Evolutionary conservation across 768 basidiomycete species (phyloP), one percentile per base, ranked within the genome.

Genomic region (Agaricus sinodeliciosus): DNA sequence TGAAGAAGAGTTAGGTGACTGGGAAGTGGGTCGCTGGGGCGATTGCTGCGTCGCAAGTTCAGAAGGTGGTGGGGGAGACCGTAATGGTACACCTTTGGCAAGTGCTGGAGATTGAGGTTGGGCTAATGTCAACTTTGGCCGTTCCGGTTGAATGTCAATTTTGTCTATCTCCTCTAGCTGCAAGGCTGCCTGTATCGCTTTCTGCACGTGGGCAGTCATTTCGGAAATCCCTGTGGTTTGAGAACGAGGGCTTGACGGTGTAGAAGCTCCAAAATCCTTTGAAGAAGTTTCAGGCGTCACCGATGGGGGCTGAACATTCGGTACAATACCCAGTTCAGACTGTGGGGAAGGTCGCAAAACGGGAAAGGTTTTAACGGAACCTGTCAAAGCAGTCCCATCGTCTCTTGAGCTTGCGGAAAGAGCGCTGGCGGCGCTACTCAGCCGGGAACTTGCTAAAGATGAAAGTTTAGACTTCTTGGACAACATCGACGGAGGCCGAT

Each of bases 331-430:
- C 31, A 39, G 61, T 19, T 70, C 61, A 13, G 87, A 89, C 45
- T 78, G 74, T 2, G 80, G 63, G 25, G 83, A 75, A n/a, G 87
- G 88, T 15, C 87, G 82, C 55, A 89, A 72, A 15, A 62, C 74
- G 19, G 87, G 84, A 61, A 84, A 90, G 1, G 88, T 89, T 59
- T 82, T 78, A n/a, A 85, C 73, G 22, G 86, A 82, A 3, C 79
- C 81, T 0, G 79, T 69, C 31, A 78, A 70, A 40, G 79, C 66
- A 9, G 69, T 77, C 54, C 76, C 78, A 2, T 77, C 79, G 19
- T 81, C 79, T 45, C 76, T 69, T 19, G 84, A 81, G 59, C 77
- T 80, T 55, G 75, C 70, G 54, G 72, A 77, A 42, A 68, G 68
- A 34, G 64, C 63, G 44, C 67, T 56, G 37, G 43, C 71, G 42